Base-by-base conservation (phyloP, 2,329 filamentous ascomycete species). In the Talaromyces sp. region DNA sequence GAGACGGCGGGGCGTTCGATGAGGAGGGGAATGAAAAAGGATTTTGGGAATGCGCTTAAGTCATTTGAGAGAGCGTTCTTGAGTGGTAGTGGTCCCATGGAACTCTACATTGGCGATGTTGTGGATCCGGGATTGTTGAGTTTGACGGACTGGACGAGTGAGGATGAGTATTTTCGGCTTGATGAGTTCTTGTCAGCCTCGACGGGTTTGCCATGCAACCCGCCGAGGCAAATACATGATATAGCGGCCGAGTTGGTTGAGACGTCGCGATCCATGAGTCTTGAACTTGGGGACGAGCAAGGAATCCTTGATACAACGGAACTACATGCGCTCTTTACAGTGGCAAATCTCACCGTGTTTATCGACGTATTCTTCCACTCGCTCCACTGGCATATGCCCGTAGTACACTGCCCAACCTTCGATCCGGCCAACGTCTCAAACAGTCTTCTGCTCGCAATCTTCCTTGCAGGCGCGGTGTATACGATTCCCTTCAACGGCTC, bases 371-470 rank as follows among this genome's bases (percentile, higher is more conserved):
- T 70, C 60, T 73, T 73, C 16, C 69, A 72, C 14, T 71, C 71
- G n/a, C 65, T 73, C 2, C 69, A 73, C 57, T 73, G 71, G 71
- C 71, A 73, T 48, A 62, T 73, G 7, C 71, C 71, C 0, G 68
- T 73, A 11, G 69, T 73, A 1, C 71, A 73, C 62, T 73, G 71
- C 16, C 71, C 71, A 21, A 72, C 71, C 4, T 72, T 73, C 31
- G 67, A 72, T 33, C 71, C 71, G 0, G 69, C 68, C 1, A 67
- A 67, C 7, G 55, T 70, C 14, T 69, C 71, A 3, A 72, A 67
- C 18, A 42, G 68, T 2, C 64, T 73, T 1, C 59, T 73, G 2
- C 67, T 72, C 5, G 61, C 71, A 5, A 72, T 72, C 5, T 72
- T 71, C 5, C 33, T 73, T 7, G 65, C 70, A 1, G 71, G 71